phyloP scores from a whole-genome alignment of 768 basidiomycete species.

The Dioszegia hungarica region DNA sequence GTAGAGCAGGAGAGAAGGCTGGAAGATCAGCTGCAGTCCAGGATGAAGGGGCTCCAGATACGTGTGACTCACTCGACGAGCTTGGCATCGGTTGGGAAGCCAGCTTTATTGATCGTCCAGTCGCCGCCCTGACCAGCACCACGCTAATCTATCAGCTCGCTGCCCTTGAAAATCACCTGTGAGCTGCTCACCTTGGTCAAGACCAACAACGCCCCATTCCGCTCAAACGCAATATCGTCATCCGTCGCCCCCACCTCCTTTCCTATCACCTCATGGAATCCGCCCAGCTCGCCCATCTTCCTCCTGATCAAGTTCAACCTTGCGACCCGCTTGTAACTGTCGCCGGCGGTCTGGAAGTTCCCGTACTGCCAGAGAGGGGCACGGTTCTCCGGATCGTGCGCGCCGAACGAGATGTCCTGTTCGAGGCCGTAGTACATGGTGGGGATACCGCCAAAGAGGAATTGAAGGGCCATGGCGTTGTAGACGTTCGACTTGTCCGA shows the following conservation, averaged over 20 bases:
- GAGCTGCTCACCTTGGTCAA: constrained; percentile 33
- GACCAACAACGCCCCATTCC: constrained; percentile 25
- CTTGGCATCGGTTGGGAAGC: constrained; percentile 12
- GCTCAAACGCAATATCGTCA: constrained; percentile 24
- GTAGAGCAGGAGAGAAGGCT: constrained; percentile 28
- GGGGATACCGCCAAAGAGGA: constrained; percentile 35
- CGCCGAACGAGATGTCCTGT: constrained; percentile 27
- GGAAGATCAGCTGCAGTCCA: background rate
- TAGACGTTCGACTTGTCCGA: constrained; percentile 19
- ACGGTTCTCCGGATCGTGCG: constrained; percentile 28
- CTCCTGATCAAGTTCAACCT: constrained; percentile 33
- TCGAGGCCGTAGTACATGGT: constrained; percentile 40
- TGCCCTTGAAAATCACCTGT: background rate
- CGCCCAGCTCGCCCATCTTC: constrained; percentile 6
- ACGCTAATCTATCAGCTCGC: constrained; percentile 17
- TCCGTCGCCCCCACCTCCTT: constrained; percentile 6
- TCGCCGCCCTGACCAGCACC: constrained; percentile 19
- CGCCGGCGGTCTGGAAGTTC: constrained; percentile 15
- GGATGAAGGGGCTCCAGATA: background rate
- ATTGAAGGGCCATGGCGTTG: constrained; percentile 30
- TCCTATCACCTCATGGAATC: constrained; percentile 13
- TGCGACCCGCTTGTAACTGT: constrained; percentile 22
- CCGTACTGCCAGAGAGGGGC: constrained; percentile 34
- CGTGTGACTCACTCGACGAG: constrained; percentile 33
- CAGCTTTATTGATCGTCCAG: constrained; percentile 17